Conservation (phyloP, 1,284 basidiomycete species). For the Trichosporon inkin region DNA sequence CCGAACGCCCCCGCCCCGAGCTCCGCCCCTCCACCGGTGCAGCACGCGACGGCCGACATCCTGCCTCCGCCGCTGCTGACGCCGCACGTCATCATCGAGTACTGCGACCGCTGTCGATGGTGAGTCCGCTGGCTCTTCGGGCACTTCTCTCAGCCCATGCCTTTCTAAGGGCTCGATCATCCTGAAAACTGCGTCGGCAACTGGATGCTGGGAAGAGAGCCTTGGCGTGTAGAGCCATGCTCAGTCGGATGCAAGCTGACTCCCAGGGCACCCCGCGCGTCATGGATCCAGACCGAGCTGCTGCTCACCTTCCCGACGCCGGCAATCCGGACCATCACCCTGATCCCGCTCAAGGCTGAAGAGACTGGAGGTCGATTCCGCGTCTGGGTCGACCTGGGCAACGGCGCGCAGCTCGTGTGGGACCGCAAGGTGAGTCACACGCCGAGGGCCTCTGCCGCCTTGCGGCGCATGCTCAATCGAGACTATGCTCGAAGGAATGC, state of each 20-base stretch:
- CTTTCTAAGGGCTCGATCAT: too few species aligned
- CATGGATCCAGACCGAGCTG: conserved; percentile 83
- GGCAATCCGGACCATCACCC: conserved; percentile 60
- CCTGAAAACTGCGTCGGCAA: too few species aligned
- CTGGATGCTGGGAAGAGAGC: too few species aligned
- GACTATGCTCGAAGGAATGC: too few species aligned
- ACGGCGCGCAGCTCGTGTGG: conserved; percentile 44
- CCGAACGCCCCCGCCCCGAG: background rate
- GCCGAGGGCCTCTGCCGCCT: background rate
- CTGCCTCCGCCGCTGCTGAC: conserved; percentile 58
- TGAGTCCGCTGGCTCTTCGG: conserved; percentile 50
- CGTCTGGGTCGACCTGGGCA: conserved; percentile 64
- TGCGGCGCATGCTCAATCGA: too few species aligned
- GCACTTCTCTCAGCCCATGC: too few species aligned
- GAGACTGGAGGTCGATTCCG: conserved; percentile 83
- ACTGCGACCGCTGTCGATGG: conserved; percentile 66
- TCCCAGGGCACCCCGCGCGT: conserved; percentile 58
- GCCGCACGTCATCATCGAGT: conserved; percentile 62
- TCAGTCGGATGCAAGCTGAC: conserved; percentile 52
- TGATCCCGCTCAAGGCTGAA: conserved; percentile 69
- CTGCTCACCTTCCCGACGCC: conserved; percentile 82
- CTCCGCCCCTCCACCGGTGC: background rate
- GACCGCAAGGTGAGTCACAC: conserved; percentile 45
- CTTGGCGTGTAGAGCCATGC: too few species aligned
- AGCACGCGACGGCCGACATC: conserved; percentile 48